These are phyloP conservation scores for Tricholoma flavovirens DNA, from an alignment of 768 basidiomycete genomes.

Conservation along the genomic window DNA sequence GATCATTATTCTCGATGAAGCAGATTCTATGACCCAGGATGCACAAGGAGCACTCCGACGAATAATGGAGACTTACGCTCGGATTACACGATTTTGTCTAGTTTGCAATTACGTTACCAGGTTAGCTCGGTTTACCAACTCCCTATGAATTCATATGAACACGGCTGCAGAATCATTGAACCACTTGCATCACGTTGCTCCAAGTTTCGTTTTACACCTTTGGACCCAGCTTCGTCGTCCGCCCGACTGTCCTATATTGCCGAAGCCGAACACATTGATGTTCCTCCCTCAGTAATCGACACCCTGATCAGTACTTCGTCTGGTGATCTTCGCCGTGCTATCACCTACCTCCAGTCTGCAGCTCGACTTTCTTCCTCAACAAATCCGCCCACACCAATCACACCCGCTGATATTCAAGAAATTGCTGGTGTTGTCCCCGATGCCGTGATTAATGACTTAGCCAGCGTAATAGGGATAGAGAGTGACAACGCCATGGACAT, in stretches of 20 bases:
- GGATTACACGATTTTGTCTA: constrained; percentile 95
- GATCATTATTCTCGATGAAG: constrained; percentile 97
- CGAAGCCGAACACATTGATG: constrained; percentile 57
- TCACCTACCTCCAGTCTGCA: constrained; percentile 96
- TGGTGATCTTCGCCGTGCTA: constrained; percentile 93
- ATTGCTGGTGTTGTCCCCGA: constrained; percentile 95
- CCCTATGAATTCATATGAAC: background rate
- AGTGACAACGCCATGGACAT: constrained; percentile 46
- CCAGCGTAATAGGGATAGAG: constrained; percentile 68
- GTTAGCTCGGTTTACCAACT: constrained; percentile 34
- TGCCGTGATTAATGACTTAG: constrained; percentile 61
- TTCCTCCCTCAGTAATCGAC: constrained; percentile 55
- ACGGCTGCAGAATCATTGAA: constrained; percentile 79
- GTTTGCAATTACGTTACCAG: constrained; percentile 99
- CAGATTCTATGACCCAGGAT: constrained; percentile 99
- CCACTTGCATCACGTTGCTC: constrained; percentile 98
- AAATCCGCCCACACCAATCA: constrained; percentile 67
- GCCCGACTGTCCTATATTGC: constrained; percentile 79
- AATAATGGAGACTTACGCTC: constrained; percentile 99
- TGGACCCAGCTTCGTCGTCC: constrained; percentile 74
- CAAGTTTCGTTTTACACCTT: constrained; percentile 95
- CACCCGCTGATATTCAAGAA: constrained; percentile 80
- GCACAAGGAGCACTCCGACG: constrained; percentile 93
- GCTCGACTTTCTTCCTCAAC: constrained; percentile 78
- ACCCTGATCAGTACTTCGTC: constrained; percentile 75